Evolutionary conservation across 106 monocot species (phyloP).

Genomic region (Dactylorhiza incarnata): DNA sequence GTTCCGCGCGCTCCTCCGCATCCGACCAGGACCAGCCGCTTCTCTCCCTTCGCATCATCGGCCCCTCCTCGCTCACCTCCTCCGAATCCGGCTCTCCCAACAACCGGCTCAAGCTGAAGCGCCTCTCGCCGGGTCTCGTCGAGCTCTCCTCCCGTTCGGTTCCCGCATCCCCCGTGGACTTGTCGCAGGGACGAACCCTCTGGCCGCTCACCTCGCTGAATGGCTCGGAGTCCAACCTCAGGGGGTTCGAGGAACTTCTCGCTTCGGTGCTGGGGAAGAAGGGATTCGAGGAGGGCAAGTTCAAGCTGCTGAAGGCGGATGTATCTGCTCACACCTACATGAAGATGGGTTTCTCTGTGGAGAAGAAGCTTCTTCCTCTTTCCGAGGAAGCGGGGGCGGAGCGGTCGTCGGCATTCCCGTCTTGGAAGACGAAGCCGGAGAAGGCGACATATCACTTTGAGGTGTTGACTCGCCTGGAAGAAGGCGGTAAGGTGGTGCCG

Average conservation of each 20-base stretch:
- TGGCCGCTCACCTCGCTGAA: slow-evolving; percentile 88
- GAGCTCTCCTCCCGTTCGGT: slow-evolving; percentile 64
- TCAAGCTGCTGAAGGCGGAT: slow-evolving; percentile 62
- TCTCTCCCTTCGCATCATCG: slow-evolving; percentile 73
- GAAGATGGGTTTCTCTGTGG: slow-evolving; percentile 65
- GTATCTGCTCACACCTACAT: slow-evolving; percentile 72
- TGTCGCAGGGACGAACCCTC: slow-evolving; percentile 12
- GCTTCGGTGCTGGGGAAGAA: slow-evolving; percentile 75
- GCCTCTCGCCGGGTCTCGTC: slow-evolving; percentile 76
- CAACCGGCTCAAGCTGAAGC: slow-evolving; percentile 83
- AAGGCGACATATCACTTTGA: slow-evolving; percentile 52
- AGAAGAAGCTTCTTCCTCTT: slow-evolving; percentile 27
- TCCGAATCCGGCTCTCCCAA: slow-evolving; percentile 40
- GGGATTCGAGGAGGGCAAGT: slow-evolving; percentile 48
- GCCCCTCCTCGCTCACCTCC: slow-evolving; percentile 76
- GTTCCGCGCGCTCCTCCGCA: slow-evolving; percentile 27
- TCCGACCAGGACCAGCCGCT: slow-evolving; percentile 56
- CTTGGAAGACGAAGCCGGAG: slow-evolving; percentile 71
- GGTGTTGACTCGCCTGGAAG: slow-evolving; percentile 75
- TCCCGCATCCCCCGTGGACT: slow-evolving; percentile 11
- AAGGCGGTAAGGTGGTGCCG: slow-evolving; percentile 56
- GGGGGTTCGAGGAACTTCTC: slow-evolving; percentile 75
- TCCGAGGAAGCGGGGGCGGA: slow-evolving; percentile 13
- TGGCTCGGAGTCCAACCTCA: slow-evolving; percentile 50
- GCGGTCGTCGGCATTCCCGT: slow-evolving; percentile 51